These are phyloP conservation scores for Oehlia diaphana DNA, from an alignment of 192 early-diverging fungal species.

Conservation along the genomic window DNA sequence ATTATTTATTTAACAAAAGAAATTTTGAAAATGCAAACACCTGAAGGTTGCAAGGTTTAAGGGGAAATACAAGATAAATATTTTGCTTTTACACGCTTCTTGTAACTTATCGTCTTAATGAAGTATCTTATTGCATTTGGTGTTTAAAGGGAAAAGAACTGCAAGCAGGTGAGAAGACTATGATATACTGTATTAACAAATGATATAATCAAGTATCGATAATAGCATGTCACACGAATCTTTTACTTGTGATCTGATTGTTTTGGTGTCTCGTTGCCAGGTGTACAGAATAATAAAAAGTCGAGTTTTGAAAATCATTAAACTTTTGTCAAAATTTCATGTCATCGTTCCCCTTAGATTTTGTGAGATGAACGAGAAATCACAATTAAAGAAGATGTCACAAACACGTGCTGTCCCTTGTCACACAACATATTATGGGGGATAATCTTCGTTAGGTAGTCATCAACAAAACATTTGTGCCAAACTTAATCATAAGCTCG, in stretches of 20 bases:
- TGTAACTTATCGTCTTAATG: neutral
- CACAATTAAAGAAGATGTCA: no score
- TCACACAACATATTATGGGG: no score
- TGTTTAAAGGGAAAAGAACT: neutral
- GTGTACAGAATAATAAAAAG: neutral
- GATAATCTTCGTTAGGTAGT: no score
- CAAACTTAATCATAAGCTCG: no score
- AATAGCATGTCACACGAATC: neutral
- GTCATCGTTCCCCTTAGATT: no score
- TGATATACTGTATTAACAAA: neutral
- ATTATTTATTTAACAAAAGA: neutral
- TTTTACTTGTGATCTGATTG: neutral
- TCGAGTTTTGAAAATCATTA: neutral
- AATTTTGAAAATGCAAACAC: neutral
- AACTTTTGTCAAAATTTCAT: no score
- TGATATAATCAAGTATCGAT: conserved; percentile 1
- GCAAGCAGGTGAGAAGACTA: neutral
- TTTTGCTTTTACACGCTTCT: neutral
- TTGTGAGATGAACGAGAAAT: no score
- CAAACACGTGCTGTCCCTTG: no score
- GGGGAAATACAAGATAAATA: neutral
- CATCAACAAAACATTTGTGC: no score
- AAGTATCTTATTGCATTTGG: neutral
- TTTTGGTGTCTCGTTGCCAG: neutral
- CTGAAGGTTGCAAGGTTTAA: neutral